A percentile compares a stretch with the other conserved stretches of the same genome.
Evolutionary conservation across 768 basidiomycete genomes (phyloP).

Genomic region (Leccinum aurantiacum): DNA sequence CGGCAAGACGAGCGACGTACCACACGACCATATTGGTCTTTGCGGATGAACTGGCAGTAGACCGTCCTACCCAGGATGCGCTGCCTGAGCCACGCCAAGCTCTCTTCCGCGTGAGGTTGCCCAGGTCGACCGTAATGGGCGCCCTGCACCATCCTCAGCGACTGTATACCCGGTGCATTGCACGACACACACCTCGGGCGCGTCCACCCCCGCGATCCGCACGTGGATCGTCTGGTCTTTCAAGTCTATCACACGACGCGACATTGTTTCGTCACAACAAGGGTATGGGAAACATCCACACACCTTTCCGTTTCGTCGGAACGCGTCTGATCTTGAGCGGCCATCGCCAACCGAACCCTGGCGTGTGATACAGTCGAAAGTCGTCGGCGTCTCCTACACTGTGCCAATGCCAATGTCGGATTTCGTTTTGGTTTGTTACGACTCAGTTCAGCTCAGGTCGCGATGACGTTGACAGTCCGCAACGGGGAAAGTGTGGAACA

Average conservation of each 20-base stretch:
- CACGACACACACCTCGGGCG: constrained; percentile 68
- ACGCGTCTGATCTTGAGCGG: constrained; percentile 68
- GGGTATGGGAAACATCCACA: background rate
- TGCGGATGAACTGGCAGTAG: constrained; percentile 67
- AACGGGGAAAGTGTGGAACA: background rate
- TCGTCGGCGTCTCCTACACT: constrained; percentile 90
- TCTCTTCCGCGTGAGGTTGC: constrained; percentile 75
- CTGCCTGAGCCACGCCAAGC: constrained; percentile 66
- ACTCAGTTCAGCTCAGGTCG: background rate
- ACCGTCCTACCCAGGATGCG: constrained; percentile 58
- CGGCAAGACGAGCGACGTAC: constrained; percentile 43
- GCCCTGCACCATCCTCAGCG: constrained; percentile 43
- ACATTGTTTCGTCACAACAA: background rate
- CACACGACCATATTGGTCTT: constrained; percentile 83
- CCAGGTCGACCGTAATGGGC: constrained; percentile 81
- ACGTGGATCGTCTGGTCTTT: constrained; percentile 83
- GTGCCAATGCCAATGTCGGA: background rate
- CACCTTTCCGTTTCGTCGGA: constrained; percentile 61
- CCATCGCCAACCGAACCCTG: constrained; percentile 71
- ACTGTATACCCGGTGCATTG: background rate
- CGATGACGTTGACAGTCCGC: background rate
- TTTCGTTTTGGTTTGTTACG: background rate
- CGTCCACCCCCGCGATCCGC: constrained; percentile 88
- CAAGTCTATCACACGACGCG: constrained; percentile 50
- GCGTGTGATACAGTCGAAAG: constrained; percentile 83